Conservation (phyloP, 495 filamentous ascomycete genomes). For the Neurospora cerealis region DNA sequence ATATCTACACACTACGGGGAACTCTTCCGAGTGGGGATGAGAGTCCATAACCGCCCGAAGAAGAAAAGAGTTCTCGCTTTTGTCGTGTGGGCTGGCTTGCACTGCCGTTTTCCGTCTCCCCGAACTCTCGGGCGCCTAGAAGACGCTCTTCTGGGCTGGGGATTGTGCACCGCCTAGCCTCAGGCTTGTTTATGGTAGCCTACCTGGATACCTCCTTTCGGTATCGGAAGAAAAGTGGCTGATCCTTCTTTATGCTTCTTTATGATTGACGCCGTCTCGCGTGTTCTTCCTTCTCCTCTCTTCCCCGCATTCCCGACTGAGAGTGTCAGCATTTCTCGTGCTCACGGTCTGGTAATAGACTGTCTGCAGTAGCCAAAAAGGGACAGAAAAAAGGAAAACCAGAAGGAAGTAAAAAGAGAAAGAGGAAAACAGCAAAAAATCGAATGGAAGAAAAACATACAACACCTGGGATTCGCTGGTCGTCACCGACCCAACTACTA, state of each 20-base stretch:
- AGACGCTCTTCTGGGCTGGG: neutral
- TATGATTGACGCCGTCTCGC: neutral
- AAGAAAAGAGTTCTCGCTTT: neutral
- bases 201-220: neutral
- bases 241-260: neutral
- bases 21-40: neutral
- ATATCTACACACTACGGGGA: neutral
- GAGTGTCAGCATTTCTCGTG: neutral
- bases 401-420: neutral
- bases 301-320: neutral
- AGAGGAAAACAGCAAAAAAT: neutral
- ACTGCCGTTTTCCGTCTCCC: neutral
- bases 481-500: slow-evolving; percentile 41
- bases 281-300: neutral
- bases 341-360: neutral
- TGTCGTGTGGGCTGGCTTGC: neutral
- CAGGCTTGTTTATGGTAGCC: neutral
- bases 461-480: slow-evolving; percentile 23
- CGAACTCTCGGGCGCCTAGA: neutral
- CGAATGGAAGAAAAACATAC: slow-evolving; percentile 9
- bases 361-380: neutral
- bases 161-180: neutral
- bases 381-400: neutral
- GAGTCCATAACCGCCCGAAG: neutral
- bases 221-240: neutral